Evolutionary conservation across 2,329 filamentous ascomycete genomes (phyloP), one percentile per base, ranked within the genome.

Genomic region (Penicillium thymicola): DNA sequence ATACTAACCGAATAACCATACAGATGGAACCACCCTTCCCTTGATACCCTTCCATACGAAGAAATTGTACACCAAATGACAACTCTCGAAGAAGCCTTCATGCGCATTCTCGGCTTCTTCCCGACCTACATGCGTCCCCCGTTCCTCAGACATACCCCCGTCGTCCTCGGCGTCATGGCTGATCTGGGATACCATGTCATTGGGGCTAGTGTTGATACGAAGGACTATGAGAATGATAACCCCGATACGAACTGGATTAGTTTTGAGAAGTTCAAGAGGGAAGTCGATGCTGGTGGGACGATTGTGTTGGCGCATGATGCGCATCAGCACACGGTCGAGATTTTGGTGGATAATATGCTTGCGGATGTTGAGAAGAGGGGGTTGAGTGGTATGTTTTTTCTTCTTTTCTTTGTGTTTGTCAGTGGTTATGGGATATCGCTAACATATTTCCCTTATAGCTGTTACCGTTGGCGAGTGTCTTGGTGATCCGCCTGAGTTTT

Each of bases 391-490:
- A 64, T 34, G 70, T 64, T 38, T 47, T 14, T 32, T 27, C 28
- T 52, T 7, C 28, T 46, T 14, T 36, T 53, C 37, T 10, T 37
- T 28, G 13, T 21, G 11, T 34, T 27, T 43, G 25, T 18, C 23
- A 1, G 5, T 36, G 18, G 23, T 10, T 38, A 16, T 55, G 38
- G 16, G 8, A 23, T 43, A 28, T 14, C 16, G 21, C 38, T 54
- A 55, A 41, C 28, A 49, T n/a, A 51, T 41, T 53, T 47, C 2
- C 0, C 18, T 34, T 55, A 61, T 62, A 66, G 77, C 79, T 42
- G 81, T 82, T 28, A 82, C 82, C 1, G 78, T 85, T 5, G 84
- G 82, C 0, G 80, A 85, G 57, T 86, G 84, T 55, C 73, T 86
- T 16, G 79, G 78, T 0, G 82, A 86, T 55, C 69, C 81, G 8